Percentiles rank a stretch among this genome's conserved stretches.
Evolutionary conservation across 2,329 filamentous ascomycete species (phyloP).

Genomic region (Calonectria pseudoturangicola): DNA sequence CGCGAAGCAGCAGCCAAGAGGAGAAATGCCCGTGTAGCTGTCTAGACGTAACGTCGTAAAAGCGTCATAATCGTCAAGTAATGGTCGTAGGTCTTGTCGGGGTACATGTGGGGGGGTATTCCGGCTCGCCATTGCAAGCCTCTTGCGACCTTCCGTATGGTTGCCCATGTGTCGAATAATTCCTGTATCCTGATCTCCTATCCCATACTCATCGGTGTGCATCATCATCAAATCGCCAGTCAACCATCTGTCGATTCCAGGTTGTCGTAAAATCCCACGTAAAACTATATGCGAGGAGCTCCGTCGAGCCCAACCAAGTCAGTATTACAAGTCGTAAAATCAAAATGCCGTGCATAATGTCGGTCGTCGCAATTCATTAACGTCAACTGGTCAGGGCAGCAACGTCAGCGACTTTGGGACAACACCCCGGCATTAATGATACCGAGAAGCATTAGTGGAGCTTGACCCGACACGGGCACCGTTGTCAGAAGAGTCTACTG

Average conservation of each 20-base stretch:
- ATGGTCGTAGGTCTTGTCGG: conserved; percentile 60
- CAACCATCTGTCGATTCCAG: conserved; percentile 37
- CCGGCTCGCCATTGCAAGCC: conserved; percentile 55
- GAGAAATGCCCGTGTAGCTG: conserved; percentile 62
- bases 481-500: conserved; percentile 65
- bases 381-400: conserved; percentile 46
- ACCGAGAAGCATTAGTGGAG: conserved; percentile 60
- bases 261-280: conserved; percentile 55
- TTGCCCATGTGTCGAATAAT: conserved; percentile 64
- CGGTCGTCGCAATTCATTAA: conserved; percentile 53
- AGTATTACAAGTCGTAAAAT: conserved; percentile 63
- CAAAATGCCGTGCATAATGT: conserved; percentile 56
- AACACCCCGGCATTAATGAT: conserved; percentile 56
- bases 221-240: conserved; percentile 61
- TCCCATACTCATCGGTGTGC: conserved; percentile 62
- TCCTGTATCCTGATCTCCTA: conserved; percentile 64
- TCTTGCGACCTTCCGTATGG: conserved; percentile 61
- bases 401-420: conserved; percentile 32
- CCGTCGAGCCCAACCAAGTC: conserved; percentile 53
- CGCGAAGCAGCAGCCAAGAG: conserved; percentile 55
- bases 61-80: conserved; percentile 68
- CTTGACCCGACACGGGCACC: conserved; percentile 62
- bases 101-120: conserved; percentile 58
- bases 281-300: conserved; percentile 56
- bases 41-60: conserved; percentile 69